These are phyloP conservation scores for Collybia mongolica DNA, from an alignment of 768 basidiomycete species.

Conservation along the genomic window DNA sequence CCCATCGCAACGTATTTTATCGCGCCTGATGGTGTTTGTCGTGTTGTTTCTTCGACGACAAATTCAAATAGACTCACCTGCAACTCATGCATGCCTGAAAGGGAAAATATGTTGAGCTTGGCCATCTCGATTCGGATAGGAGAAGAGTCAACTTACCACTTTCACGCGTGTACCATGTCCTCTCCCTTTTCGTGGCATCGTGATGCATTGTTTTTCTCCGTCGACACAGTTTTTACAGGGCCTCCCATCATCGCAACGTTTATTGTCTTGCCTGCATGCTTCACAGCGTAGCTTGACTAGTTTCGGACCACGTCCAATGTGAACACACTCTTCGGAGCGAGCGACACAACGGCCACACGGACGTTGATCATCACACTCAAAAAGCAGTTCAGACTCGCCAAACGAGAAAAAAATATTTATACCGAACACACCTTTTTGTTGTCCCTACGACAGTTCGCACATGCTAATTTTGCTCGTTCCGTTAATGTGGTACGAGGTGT, in stretches of 20 bases:
- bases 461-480: constrained; percentile 60
- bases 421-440: constrained; percentile 55
- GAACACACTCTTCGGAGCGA: constrained; percentile 54
- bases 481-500: constrained; percentile 26
- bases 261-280: constrained; percentile 52
- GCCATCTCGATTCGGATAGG: constrained; percentile 6
- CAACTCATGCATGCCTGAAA: constrained; percentile 58
- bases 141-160: constrained; percentile 38
- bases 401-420: constrained; percentile 2
- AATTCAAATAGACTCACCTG: constrained; percentile 38
- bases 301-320: constrained; percentile 55
- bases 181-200: constrained; percentile 48
- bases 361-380: constrained; percentile 60
- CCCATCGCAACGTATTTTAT: constrained; percentile 64
- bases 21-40: constrained; percentile 38
- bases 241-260: constrained; percentile 57
- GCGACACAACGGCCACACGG: constrained; percentile 61
- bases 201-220: constrained; percentile 45
- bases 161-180: constrained; percentile 63
- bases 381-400: constrained; percentile 1
- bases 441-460: constrained; percentile 58
- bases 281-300: constrained; percentile 60
- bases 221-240: constrained; percentile 56
- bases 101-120: constrained; percentile 8
- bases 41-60: not conserved